Evolutionary conservation across 202 grass and related monocot species (phyloP).

Genomic region (Musa balbisiana): DNA sequence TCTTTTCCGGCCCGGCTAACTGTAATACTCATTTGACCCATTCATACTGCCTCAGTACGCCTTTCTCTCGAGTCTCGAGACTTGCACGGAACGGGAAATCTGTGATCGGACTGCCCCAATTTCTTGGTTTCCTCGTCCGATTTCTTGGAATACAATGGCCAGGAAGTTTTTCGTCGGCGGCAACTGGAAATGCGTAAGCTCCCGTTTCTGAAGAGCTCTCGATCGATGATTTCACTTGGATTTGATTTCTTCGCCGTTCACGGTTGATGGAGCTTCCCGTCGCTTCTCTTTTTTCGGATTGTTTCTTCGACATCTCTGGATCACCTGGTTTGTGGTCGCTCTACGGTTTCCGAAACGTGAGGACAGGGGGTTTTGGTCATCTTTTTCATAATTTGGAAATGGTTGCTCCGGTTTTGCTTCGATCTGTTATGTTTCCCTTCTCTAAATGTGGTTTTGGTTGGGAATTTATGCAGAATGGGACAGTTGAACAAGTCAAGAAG

Average conservation of each 20-base stretch:
- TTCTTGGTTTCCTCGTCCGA: neutral
- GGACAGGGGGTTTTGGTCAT: no score
- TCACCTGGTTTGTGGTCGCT: no score
- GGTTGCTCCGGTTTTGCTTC: neutral
- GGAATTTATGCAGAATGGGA: slow-evolving; percentile 49
- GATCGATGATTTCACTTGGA: neutral
- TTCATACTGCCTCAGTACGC: no score
- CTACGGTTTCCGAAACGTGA: no score
- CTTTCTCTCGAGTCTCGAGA: no score
- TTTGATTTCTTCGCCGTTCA: neutral
- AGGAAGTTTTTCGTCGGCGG: slow-evolving; percentile 13
- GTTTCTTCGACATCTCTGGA: no score
- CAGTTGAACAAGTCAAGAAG: slow-evolving; percentile 71
- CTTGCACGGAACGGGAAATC: no score
- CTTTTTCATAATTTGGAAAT: no score
- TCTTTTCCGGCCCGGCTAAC: no score
- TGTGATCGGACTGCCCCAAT: neutral
- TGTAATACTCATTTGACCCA: no score
- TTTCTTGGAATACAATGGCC: slow-evolving; percentile 4
- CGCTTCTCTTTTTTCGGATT: neutral
- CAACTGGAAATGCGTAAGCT: slow-evolving; percentile 23
- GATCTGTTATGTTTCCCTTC: slow-evolving; percentile 2
- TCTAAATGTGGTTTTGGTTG: slow-evolving; percentile 17
- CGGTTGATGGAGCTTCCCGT: neutral
- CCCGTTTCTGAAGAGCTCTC: neutral